A percentile compares a stretch with the other conserved stretches of the same genome.
These are phyloP conservation scores for Tolypocladium tropicale DNA, from an alignment of 2,329 filamentous ascomycete species.

Conservation along the genomic window DNA sequence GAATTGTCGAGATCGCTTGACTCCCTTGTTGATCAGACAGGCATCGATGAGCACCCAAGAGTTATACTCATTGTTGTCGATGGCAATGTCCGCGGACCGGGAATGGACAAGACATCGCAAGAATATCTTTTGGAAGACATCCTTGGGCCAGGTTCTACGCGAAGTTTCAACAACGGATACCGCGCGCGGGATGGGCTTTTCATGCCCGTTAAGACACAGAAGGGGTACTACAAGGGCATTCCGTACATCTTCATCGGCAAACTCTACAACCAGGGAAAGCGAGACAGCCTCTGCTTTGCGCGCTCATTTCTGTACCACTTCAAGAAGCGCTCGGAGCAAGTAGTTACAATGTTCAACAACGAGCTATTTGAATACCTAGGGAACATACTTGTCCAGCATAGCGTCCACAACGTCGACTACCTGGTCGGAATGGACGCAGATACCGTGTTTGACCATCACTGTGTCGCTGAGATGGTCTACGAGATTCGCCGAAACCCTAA, in stretches of 20 bases:
- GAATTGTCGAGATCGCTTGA: conserved; percentile 34
- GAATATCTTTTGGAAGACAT: conserved; percentile 37
- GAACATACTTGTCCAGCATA: conserved; percentile 24
- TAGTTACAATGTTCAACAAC: conserved; percentile 35
- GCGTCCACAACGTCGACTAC: conserved; percentile 29
- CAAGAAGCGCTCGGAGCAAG: conserved; percentile 28
- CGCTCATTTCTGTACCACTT: conserved; percentile 39
- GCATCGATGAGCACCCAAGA: conserved; percentile 28
- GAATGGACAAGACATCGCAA: conserved; percentile 37
- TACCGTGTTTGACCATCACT: conserved; percentile 33
- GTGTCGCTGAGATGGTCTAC: conserved; percentile 31
- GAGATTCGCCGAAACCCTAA: conserved; percentile 31
- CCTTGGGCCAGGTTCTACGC: conserved; percentile 22
- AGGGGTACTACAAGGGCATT: conserved; percentile 32
- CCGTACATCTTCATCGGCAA: conserved; percentile 39
- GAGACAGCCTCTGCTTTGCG: conserved; percentile 37
- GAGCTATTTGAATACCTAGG: conserved; percentile 31
- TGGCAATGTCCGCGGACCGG: conserved; percentile 33
- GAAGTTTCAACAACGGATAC: conserved; percentile 30
- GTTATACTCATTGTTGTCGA: conserved; percentile 38
- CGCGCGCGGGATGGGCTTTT: conserved; percentile 33
- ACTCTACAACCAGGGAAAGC: conserved; percentile 37
- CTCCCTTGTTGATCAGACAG: conserved; percentile 32
- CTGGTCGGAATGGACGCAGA: conserved; percentile 38
- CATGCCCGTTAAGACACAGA: conserved; percentile 34